Evolutionary conservation across 2,329 filamentous ascomycete genomes (phyloP).

Genomic region (Aureobasidium sp.): DNA sequence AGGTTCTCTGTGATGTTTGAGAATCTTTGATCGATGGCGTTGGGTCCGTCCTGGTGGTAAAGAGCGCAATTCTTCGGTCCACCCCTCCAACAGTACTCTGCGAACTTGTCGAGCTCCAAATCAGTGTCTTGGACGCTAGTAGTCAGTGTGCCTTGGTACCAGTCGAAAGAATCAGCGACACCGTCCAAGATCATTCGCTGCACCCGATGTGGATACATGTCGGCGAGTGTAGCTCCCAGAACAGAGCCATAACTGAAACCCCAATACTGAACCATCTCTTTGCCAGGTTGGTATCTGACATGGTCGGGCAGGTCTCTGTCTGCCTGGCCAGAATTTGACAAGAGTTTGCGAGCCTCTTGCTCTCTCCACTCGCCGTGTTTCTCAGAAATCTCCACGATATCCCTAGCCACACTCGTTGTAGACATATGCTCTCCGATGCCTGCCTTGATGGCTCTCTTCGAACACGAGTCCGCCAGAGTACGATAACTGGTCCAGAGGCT

Average conservation of each 20-base stretch:
- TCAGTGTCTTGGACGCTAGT: constrained; percentile 48
- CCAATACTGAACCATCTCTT: constrained; percentile 34
- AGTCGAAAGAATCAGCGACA: constrained; percentile 38
- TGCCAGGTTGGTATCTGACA: constrained; percentile 25
- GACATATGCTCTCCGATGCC: constrained; percentile 36
- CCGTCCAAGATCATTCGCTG: constrained; percentile 38
- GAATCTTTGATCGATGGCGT: constrained; percentile 31
- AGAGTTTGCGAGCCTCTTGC: constrained; percentile 23
- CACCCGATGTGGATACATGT: constrained; percentile 39
- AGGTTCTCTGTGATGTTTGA: constrained; percentile 36
- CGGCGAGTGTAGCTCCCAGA: constrained; percentile 41
- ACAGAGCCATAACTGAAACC: constrained; percentile 41
- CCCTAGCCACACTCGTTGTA: constrained; percentile 40
- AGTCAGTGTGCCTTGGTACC: constrained; percentile 44
- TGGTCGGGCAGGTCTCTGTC: constrained; percentile 20
- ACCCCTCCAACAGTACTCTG: constrained; percentile 47
- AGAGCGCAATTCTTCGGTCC: constrained; percentile 42
- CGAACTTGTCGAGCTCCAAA: constrained; percentile 48
- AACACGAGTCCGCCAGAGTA: constrained; percentile 27
- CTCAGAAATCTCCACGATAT: constrained; percentile 44
- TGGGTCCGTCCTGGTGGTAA: constrained; percentile 27
- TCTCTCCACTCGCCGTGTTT: constrained; percentile 31
- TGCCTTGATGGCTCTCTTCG: constrained; percentile 15
- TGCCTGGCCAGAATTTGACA: not conserved
- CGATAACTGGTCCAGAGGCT: constrained; percentile 33